Evolutionary conservation across 495 filamentous ascomycete species (phyloP), one percentile per base, ranked within the genome.

Genomic region (Neurospora sp.): DNA sequence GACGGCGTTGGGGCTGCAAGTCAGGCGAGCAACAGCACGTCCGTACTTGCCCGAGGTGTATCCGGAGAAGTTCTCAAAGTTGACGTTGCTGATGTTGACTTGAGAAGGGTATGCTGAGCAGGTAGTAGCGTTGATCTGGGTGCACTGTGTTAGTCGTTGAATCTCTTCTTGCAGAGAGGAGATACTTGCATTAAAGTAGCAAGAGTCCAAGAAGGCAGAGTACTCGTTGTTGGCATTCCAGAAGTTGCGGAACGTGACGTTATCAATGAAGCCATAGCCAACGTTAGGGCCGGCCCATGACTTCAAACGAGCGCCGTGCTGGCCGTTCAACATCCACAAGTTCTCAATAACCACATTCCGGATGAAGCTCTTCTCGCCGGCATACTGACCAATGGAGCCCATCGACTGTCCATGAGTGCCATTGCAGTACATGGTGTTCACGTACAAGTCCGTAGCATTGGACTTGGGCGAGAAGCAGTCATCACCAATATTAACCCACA

Each of bases 381-480:
- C 40, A 53, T 89, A 89, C 75, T 89, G 86, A 3, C 88, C 87
- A 45, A 89, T 85, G 39, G 82, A 85, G 9, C 88, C 88, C 84
- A 89, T 89, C 39, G 82, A 85, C 40, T 88, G 85, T 8, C 88
- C 87, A 69, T 88, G 85, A 1, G 86, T 88, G 71, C 85, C 84
- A 74, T 89, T 88, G 75, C 88, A 89, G 82, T 85, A 87, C 72
- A 89, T 79, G 68, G 87, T 88, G 74, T 87, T 81, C 22, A 89
- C 85, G 40, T 86, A 84, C 45, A 89, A 79, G 75, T 89, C 86
- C 39, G 84, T 84, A 0, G 86, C 87, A 77, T 89, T 89, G 5
- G 87, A 84, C 74, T 89, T 89, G 12, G 86, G 85, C 7, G 85
- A 85, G 81, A 89, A 88, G 78, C 88, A 89, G 78, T 89, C 88